Base-by-base conservation (phyloP, 2,329 filamentous ascomycete species). In the Neopestalotiopsis sp. region DNA sequence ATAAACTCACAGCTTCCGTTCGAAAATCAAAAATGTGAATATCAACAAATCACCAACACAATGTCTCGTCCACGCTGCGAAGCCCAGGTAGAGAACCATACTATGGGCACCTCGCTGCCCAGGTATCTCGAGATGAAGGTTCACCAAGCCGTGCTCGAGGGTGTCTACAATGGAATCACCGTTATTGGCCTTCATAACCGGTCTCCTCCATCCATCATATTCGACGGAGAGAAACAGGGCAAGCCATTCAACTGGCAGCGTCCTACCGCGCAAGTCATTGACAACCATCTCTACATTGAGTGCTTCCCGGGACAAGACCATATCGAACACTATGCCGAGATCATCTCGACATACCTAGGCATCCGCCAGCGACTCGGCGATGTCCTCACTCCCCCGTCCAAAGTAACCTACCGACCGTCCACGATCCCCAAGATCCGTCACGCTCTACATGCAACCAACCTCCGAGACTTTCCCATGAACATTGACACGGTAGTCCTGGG, bases 181-280 rank as follows among this genome's bases (percentile, higher is more conserved):
- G 71, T 73, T 6, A 42, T 64, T 2, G 67, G 70, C 7, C n/a
- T 38, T 38, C 70, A 73, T 45, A 38, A 32, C 1, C 32, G 62
- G 17, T 56, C 30, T 52, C 24, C 65, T 12, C 59, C 34, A 13
- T 70, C 69, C 10, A 69, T 70, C 20, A 42, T 64, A 4, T 73
- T 73, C 56, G 60, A 70, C 1, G 72, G 72, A 7, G 72, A 73
- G 62, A 73, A 73, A 69, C 60, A 71, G 30, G 72, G 72, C 60
- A 73, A 73, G 66, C 72, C 72, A 1, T 73, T 72, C 71, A 73
- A 73, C 63, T 73, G 72, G 72, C 67, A 73, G 67, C 69, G 72
- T 1, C 72, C 72, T 4, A 70, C 68, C 2, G 72, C 72, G 4
- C 71, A 67, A 4, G 32, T 66, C 10, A 66, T 68, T 1, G 59